A percentile compares a stretch with the other conserved stretches of the same genome.
These are phyloP conservation scores for Globisporangium nagaii DNA, from an alignment of 352 stramenopile genomes.

Conservation along the genomic window DNA sequence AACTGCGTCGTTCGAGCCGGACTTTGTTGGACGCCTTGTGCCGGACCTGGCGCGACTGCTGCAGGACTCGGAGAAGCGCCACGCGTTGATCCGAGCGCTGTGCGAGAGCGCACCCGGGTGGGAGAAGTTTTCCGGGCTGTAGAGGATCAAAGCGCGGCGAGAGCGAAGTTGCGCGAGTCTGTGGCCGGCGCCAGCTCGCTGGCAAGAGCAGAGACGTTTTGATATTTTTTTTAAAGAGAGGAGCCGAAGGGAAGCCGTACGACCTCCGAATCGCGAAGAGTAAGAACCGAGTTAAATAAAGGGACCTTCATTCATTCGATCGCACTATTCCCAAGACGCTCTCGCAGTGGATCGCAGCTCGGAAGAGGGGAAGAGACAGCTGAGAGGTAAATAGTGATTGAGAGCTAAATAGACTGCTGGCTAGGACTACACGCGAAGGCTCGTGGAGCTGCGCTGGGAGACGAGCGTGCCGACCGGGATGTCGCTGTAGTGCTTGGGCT, in stretches of 20 bases:
- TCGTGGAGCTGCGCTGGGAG: slow-evolving; percentile 32
- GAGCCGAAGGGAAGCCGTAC: too few species aligned
- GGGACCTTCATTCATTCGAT: too few species aligned
- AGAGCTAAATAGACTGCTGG: background rate
- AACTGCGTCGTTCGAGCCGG: slow-evolving; percentile 81
- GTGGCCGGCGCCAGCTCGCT: too few species aligned
- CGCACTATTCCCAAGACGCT: background rate
- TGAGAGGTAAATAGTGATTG: background rate
- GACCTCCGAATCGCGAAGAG: too few species aligned
- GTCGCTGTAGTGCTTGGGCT: slow-evolving; percentile 75
- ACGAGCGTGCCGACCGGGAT: slow-evolving; percentile 29
- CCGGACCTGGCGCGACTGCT: slow-evolving; percentile 79
- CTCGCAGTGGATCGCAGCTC: background rate
- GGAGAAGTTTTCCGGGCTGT: slow-evolving; percentile 79
- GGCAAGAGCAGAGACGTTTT: background rate
- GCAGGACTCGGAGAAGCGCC: slow-evolving; percentile 80
- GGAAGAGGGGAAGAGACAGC: too few species aligned
- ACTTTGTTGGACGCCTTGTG: slow-evolving; percentile 82
- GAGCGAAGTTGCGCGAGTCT: too few species aligned
- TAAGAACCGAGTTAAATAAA: too few species aligned
- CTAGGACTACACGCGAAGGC: slow-evolving; percentile 27
- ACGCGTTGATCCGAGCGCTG: slow-evolving; percentile 75
- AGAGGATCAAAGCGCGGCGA: too few species aligned
- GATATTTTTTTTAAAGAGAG: background rate
- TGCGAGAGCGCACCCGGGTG: slow-evolving; percentile 81